Percentiles rank a stretch among this genome's conserved stretches.
phyloP scores from a whole-genome alignment of 768 basidiomycete genomes.

The Pleurotus djamor region DNA sequence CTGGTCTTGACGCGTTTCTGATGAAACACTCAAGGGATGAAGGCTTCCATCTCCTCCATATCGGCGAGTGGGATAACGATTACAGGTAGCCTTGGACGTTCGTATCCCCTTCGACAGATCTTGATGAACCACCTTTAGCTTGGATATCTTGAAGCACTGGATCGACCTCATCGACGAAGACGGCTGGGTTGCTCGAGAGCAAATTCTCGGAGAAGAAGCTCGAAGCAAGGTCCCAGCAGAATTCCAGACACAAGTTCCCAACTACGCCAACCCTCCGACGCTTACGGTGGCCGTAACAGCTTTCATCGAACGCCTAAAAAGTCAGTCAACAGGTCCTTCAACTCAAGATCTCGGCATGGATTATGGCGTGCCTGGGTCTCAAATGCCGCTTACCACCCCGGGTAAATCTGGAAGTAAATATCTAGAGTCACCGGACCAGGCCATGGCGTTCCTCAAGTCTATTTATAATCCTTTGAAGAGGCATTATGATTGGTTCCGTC shows the following conservation, averaged over 20 bases:
- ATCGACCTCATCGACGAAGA: constrained; percentile 88
- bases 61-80: constrained; percentile 92
- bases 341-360: constrained; percentile 67
- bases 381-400: constrained; percentile 41
- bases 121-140: constrained; percentile 33
- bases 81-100: constrained; percentile 46
- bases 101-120: background rate
- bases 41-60: constrained; percentile 91
- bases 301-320: constrained; percentile 75
- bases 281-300: constrained; percentile 91
- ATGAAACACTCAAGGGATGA: constrained; percentile 69
- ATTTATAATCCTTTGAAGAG: constrained; percentile 84
- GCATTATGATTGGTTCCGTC: constrained; percentile 96
- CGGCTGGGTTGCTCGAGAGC: constrained; percentile 96
- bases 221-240: constrained; percentile 90
- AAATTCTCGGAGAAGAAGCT: constrained; percentile 95
- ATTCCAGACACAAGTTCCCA: constrained; percentile 93
- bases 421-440: constrained; percentile 59
- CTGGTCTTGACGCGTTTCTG: background rate
- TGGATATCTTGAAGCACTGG: constrained; percentile 91
- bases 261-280: constrained; percentile 94
- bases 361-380: constrained; percentile 45
- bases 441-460: constrained; percentile 66
- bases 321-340: constrained; percentile 42
- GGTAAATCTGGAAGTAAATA: constrained; percentile 34